Evolutionary conservation across 306 rosid genomes (phyloP), one percentile per base, ranked within the genome.

Genomic region (Castanea mollissima): DNA sequence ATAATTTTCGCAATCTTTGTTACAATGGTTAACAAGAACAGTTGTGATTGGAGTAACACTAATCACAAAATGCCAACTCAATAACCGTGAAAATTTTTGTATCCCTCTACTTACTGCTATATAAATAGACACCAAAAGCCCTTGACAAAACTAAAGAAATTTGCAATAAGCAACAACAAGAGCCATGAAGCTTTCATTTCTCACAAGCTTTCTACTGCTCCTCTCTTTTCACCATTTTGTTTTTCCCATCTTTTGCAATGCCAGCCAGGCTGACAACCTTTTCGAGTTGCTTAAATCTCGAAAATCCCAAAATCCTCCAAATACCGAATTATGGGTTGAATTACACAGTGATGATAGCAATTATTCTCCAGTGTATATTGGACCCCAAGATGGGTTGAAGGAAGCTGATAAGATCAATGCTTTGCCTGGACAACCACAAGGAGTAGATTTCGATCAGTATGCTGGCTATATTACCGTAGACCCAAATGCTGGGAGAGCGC

Each of bases 371-470:
- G 76, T 44, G 44, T 27, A 54, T 71, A 76, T 58, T 55, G 78
- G 76, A 69, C 18, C 55, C 63, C 87, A 82, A 35, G 81, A 85
- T 31, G 87, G 86, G 1, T 41, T 75, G 35, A 82, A 19, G 57
- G 55, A 72, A 62, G 81, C 75, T 60, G 90, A 91, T 25, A 89
- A 87, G 81, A 84, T 91, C 70, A 71, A 56, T 0, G 27, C 75
- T 78, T 75, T 91, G 88, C 91, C 90, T 13, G 91, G 96, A 69
- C 96, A 87, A 34, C 89, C 92, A 2, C 16, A 72, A 51, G 86
- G 86, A 27, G 91, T 87, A 3, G 79, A 84, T 60, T 91, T 91
- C 83, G 82, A 84, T 46, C 93, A 87, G 2, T 91, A 91, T 32
- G 74, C 87, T 21, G 96, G 91, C 10, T 89, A 87, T 77, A 89